Base-by-base conservation (phyloP, 768 basidiomycete species). In the Pleurotus salmoneostramineus region DNA sequence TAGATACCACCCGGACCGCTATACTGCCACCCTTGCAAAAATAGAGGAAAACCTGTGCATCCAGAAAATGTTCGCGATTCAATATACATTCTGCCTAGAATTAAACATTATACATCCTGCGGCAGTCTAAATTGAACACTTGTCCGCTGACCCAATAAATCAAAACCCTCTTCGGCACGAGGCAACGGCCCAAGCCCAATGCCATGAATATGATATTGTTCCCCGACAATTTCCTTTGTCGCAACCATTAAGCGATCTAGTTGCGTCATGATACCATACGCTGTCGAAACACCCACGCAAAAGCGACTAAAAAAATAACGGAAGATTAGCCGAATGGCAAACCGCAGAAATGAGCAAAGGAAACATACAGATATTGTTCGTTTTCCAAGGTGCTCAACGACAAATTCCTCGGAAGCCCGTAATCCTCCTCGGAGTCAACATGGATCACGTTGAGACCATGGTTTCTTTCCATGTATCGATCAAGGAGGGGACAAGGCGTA, bases 181-280 rank as follows among this genome's bases (percentile, higher is more conserved):
- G 60, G 56, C 10, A 62, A 58, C 12, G 72, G 57, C 62, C 67
- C 56, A 56, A 59, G 42, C 11, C 81, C 85, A 12, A 89, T 70
- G 0, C 89, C 89, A 58, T 86, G 81, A n/a, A 93, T 89, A 66
- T 93, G 88, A 67, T 88, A 92, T 62, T 90, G 88, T 67, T 94
- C 92, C 1, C 92, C 92, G 1, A 94, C 89, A 46, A 94, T 74
- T 69, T 93, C 90, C 67, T 95, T 95, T 12, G 84, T 83, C 2
- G 90, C 89, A 2, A 92, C 65, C 84, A 94, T 90, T 58, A 94
- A 70, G 52, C 82, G 74, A 66, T 95, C 93, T 10, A 95, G 72
- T 7, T 89, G 80, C 5, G 80, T 80, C n/a, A 94, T 73, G 42
- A 94, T 81, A 0, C 80, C 78, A 61, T 81, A 89, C 0, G 87